phyloP scores from a whole-genome alignment of 2,329 filamentous ascomycete genomes.

The Cytospora paraplurivora region DNA sequence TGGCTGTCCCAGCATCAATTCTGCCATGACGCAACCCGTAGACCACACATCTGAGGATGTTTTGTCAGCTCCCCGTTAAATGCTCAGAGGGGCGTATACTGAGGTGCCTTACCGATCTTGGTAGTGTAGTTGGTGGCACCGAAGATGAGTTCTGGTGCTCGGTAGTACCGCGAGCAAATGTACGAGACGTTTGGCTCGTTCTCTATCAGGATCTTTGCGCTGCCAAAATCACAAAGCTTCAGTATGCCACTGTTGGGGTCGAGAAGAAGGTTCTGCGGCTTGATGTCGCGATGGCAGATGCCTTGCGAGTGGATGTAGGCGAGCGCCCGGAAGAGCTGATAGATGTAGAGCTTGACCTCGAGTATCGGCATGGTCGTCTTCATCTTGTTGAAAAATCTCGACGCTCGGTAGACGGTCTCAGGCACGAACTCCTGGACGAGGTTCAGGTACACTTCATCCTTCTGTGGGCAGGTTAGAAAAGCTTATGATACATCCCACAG shows the following conservation, averaged over 20 bases:
- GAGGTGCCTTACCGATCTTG: conserved; percentile 81
- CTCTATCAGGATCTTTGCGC: conserved; percentile 96
- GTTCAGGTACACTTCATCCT: conserved; percentile 98
- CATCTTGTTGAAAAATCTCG: conserved; percentile 99
- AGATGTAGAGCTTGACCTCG: conserved; percentile 99
- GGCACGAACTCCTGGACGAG: conserved; percentile 97
- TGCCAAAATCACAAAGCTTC: conserved; percentile 98
- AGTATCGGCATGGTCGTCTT: conserved; percentile 99
- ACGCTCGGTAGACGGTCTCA: conserved; percentile 97
- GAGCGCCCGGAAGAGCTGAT: conserved; percentile 96
- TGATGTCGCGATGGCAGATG: conserved; percentile 98
- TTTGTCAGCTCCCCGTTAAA: conserved; percentile 1
- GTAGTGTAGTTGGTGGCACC: conserved; percentile 99
- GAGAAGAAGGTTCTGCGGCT: conserved; percentile 94
- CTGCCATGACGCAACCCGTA: conserved; percentile 98
- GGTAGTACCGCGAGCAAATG: conserved; percentile 99
- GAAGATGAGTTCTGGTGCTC: conserved; percentile 96
- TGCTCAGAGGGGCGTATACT: neutral
- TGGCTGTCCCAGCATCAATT: conserved; percentile 97
- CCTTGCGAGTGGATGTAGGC: conserved; percentile 99
- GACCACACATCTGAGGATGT: conserved; percentile 93
- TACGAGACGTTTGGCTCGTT: conserved; percentile 99
- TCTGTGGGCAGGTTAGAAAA: conserved; percentile 52
- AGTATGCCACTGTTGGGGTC: conserved; percentile 89
- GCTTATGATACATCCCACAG: conserved; percentile 24